Evolutionary conservation across 2,329 filamentous ascomycete genomes (phyloP).

Genomic region (Epichloe scottii): DNA sequence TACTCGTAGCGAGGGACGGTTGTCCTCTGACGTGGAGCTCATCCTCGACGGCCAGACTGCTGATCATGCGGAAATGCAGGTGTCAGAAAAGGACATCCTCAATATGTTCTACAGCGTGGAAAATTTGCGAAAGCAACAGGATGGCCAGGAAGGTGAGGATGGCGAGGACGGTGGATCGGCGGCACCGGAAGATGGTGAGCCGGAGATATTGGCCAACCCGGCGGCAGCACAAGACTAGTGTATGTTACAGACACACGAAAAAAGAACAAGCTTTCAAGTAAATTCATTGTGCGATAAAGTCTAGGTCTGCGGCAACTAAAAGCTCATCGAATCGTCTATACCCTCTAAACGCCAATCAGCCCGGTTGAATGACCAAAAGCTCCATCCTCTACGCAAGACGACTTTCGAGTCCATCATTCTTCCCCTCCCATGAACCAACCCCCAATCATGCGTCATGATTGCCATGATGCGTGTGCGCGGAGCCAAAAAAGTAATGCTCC

Average conservation of each 20-base stretch:
- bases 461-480: slow-evolving; percentile 2
- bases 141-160: slow-evolving; percentile 11
- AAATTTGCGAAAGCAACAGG: slow-evolving; percentile 32
- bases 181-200: background rate
- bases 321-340: slow-evolving; percentile 28
- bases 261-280: background rate
- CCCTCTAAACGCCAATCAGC: slow-evolving; percentile 24
- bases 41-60: slow-evolving; percentile 10
- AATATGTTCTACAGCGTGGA: slow-evolving; percentile 34
- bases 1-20: slow-evolving; percentile 18
- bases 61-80: slow-evolving; percentile 22
- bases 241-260: background rate
- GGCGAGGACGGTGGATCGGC: slow-evolving; percentile 4
- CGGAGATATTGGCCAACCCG: background rate
- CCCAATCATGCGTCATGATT: slow-evolving; percentile 6
- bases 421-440: slow-evolving; percentile 2
- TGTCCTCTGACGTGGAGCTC: slow-evolving; percentile 17
- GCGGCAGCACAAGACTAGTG: background rate
- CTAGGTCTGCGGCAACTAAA: slow-evolving; percentile 11
- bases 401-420: slow-evolving; percentile 4
- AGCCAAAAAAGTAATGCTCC: background rate
- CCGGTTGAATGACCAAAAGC: slow-evolving; percentile 20
- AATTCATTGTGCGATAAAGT: slow-evolving; percentile 10
- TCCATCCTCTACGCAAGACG: slow-evolving; percentile 8
- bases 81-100: slow-evolving; percentile 25